Evolutionary conservation across 768 basidiomycete genomes (phyloP), one percentile per base, ranked within the genome.

Genomic region (Tylopilus rubrobrunneus): DNA sequence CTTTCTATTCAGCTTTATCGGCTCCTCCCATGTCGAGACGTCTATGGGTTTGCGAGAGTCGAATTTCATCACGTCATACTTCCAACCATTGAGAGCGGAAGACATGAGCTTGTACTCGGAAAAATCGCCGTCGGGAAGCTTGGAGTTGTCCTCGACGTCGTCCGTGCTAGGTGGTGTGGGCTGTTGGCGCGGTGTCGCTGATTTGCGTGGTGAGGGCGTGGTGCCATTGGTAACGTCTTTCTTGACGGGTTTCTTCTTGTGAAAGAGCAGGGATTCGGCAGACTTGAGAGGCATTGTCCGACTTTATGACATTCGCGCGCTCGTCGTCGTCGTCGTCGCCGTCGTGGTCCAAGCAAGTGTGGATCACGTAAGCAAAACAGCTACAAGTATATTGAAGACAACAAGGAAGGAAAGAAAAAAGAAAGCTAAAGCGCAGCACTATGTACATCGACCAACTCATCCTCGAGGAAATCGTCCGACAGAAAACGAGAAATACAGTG

Each of bases 31-130:
- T 29, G 73, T 70, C 48, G 76, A 75, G 50, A 91, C 76, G 65
- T 92, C 89, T 51, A 90, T 73, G 15, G 78, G 74, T 63, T 86
- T 86, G 52, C 86, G 79, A 33, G 85, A 83, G 68, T 89, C 85
- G 67, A 95, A 92, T 70, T 92, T 92, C 87, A 94, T 91, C 54
- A 94, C 83, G 72, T 93, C 89, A 78, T 92, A 90, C 66, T 88
- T 90, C 89, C 90, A 92, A 27, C 87, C 89, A 66, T 89, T 88
- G 65, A 87, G 80, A 15, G 83, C 80, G 28, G 87, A 86, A 7
- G 89, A 89, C 69, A 90, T 80, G 63, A 93, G 81, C 64, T 79
- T 80, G 74, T 83, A 93, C 67, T 92, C 90, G 57, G 82, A 78
- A 72, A 74, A 92, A 0, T 83, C 77, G 57, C 83, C 82, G 39